Percentiles rank a stretch among this genome's conserved stretches.
Conservation (phyloP, 2,329 filamentous ascomycete species). For the Colletotrichum sp. region DNA sequence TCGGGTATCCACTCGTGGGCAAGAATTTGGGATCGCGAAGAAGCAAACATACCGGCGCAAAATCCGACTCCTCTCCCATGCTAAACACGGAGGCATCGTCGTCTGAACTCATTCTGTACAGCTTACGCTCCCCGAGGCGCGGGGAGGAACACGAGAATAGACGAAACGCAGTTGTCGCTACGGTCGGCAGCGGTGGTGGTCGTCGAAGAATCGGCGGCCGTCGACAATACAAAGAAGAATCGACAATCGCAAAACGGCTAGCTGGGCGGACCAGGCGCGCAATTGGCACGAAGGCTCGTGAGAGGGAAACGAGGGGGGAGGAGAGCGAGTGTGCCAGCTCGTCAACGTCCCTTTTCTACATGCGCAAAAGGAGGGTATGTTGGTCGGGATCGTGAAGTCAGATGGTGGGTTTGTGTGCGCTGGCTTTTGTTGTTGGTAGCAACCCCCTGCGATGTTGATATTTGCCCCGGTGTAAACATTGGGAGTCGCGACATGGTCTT, state of each 20-base stretch:
- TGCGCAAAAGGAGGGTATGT: neutral
- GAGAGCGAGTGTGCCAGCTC: conserved; percentile 18
- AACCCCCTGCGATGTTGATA: conserved; percentile 22
- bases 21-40: neutral
- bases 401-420: conserved; percentile 5
- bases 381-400: neutral
- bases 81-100: conserved; percentile 54
- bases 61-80: conserved; percentile 45
- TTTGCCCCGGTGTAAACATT: conserved; percentile 21
- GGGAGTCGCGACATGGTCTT: conserved; percentile 10
- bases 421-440: conserved; percentile 23
- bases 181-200: neutral
- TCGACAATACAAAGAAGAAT: neutral
- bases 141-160: neutral
- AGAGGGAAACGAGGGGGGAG: conserved; percentile 1
- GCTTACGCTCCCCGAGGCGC: conserved; percentile 7
- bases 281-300: conserved; percentile 11
- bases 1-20: neutral
- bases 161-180: conserved; percentile 1
- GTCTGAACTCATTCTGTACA: conserved; percentile 59
- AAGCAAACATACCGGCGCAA: conserved; percentile 39
- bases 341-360: conserved; percentile 10
- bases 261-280: conserved; percentile 19
- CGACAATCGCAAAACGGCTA: neutral
- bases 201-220: neutral